Conservation (phyloP, 2,329 filamentous ascomycete species). For the Neopestalotiopsis sp. region DNA sequence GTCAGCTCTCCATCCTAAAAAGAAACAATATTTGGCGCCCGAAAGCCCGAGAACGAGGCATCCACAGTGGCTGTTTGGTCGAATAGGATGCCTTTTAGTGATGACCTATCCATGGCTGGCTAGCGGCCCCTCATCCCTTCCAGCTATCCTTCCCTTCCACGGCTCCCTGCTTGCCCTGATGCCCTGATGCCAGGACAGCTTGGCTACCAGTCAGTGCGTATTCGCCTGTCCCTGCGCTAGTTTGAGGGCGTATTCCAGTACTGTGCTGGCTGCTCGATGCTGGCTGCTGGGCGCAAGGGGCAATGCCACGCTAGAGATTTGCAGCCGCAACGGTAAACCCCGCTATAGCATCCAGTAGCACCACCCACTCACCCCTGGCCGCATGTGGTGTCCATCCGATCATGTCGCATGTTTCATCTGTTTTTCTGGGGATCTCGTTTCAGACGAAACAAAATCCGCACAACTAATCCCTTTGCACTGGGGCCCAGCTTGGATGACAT, state of each 20-base stretch:
- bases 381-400: background rate
- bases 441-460: background rate
- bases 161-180: background rate
- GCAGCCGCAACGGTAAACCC: conserved; percentile 10
- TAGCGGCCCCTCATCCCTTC: background rate
- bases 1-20: background rate
- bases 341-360: background rate
- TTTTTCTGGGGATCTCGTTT: conserved; percentile 9
- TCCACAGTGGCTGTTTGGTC: background rate
- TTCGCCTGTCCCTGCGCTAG: conserved; percentile 6
- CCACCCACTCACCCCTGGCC: background rate
- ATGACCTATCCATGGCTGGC: too few relatives aligned
- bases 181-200: too few relatives aligned
- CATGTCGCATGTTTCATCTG: background rate
- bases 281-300: too few relatives aligned
- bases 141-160: background rate
- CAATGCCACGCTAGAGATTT: background rate
- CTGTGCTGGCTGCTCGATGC: too few relatives aligned
- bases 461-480: too few relatives aligned
- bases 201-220: background rate
- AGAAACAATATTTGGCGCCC: conserved; percentile 2
- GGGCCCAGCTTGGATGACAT: background rate
- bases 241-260: background rate
- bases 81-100: background rate
- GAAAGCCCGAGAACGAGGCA: background rate